Evolutionary conservation across 202 grass and related monocot genomes (phyloP).

Genomic region (Zizania palustris): DNA sequence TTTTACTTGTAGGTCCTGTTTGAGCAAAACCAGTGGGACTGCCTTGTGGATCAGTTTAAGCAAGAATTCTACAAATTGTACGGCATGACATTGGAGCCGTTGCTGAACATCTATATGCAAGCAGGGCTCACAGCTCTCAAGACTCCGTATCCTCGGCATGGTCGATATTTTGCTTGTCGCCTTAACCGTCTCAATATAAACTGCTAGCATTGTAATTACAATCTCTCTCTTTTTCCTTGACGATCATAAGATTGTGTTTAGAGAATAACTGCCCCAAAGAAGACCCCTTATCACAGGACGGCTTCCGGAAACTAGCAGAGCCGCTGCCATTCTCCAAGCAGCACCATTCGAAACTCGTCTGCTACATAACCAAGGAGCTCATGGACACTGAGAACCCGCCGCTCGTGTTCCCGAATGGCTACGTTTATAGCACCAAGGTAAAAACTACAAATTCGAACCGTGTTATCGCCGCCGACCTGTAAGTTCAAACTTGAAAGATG

Average conservation of each 20-base stretch:
- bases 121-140: conserved; percentile 92
- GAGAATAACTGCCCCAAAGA: conserved; percentile 83
- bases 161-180: conserved; percentile 13
- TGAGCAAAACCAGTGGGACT: conserved; percentile 77
- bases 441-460: background rate
- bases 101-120: conserved; percentile 98
- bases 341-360: conserved; percentile 93
- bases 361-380: conserved; percentile 93
- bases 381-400: conserved; percentile 99
- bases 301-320: conserved; percentile 86
- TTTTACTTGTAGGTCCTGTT: conserved; percentile 65
- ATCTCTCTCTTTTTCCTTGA: conserved; percentile 41
- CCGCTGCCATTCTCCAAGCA: conserved; percentile 85
- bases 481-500: background rate
- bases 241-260: conserved; percentile 64
- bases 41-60: conserved; percentile 85
- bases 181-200: background rate
- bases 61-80: conserved; percentile 92
- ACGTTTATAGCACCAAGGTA: conserved; percentile 94
- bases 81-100: conserved; percentile 82
- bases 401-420: conserved; percentile 84
- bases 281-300: conserved; percentile 76
- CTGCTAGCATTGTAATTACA: background rate
- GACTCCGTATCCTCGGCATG: conserved; percentile 67
- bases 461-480: background rate